These are phyloP conservation scores for Penicillium capsulatum DNA, from an alignment of 2,329 filamentous ascomycete species.

Conservation along the genomic window DNA sequence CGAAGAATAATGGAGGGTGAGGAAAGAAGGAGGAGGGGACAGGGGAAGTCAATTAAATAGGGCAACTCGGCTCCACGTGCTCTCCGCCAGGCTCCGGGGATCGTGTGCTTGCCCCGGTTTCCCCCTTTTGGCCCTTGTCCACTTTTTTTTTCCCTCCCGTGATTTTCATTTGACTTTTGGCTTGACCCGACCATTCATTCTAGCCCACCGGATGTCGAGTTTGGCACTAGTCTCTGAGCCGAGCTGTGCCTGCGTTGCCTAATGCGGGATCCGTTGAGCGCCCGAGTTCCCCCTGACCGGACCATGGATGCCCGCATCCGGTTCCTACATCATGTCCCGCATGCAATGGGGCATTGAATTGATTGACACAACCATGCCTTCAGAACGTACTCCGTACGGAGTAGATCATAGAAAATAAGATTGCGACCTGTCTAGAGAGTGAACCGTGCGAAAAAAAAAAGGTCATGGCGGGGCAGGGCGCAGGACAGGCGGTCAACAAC, in stretches of 20 bases:
- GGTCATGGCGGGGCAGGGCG: too few relatives aligned
- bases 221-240: conserved; percentile 9
- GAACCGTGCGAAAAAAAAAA: too few relatives aligned
- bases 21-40: not conserved
- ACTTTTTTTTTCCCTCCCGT: not conserved
- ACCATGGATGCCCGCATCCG: conserved; percentile 1
- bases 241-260: too few relatives aligned
- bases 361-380: too few relatives aligned
- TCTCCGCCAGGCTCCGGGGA: conserved; percentile 9
- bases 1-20: conserved; percentile 13
- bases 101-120: conserved; percentile 2
- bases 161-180: not conserved
- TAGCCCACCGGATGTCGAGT: not conserved
- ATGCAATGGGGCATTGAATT: too few relatives aligned
- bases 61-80: conserved; percentile 5
- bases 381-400: too few relatives aligned
- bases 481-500: too few relatives aligned
- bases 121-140: conserved; percentile 1
- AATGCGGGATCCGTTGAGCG: too few relatives aligned
- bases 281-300: not conserved
- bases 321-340: not conserved
- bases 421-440: too few relatives aligned
- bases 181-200: not conserved
- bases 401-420: too few relatives aligned
- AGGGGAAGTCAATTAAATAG: conserved; percentile 9